A percentile compares a stretch with the other conserved stretches of the same genome.
These are phyloP conservation scores for Phytopythium oedochilum DNA, from an alignment of 352 stramenopile genomes.

Conservation along the genomic window DNA sequence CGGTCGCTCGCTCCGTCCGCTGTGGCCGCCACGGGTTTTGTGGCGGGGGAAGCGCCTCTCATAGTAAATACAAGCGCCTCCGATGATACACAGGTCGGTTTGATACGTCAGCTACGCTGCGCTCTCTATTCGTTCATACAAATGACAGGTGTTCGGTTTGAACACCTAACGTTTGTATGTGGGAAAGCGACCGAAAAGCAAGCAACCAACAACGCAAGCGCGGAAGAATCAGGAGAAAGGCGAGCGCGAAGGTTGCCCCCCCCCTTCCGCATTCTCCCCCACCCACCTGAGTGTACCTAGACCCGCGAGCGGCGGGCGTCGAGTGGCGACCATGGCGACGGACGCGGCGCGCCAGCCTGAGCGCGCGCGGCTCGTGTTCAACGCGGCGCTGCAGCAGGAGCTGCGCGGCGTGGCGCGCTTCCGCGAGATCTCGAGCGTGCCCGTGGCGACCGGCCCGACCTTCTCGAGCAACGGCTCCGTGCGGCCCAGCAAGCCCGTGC, in stretches of 20 bases:
- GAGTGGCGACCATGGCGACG: conserved; percentile 18
- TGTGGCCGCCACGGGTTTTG: background rate
- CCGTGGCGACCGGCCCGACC: conserved; percentile 20
- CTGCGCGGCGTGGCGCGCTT: conserved; percentile 61
- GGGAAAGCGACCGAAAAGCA: background rate
- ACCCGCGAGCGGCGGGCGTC: background rate
- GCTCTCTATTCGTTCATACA: too few relatives aligned
- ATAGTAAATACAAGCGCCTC: background rate
- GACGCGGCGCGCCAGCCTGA: conserved; percentile 45
- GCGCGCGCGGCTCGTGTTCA: conserved; percentile 61
- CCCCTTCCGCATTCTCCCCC: background rate
- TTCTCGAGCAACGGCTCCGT: conserved; percentile 39
- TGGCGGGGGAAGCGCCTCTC: background rate
- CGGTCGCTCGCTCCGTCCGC: background rate
- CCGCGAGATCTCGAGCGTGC: conserved; percentile 37
- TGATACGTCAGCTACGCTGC: too few relatives aligned
- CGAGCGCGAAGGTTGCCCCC: background rate
- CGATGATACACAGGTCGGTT: background rate
- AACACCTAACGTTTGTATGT: too few relatives aligned
- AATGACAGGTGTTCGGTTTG: too few relatives aligned
- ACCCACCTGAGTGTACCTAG: too few relatives aligned
- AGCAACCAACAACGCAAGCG: background rate
- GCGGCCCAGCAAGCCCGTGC: conserved; percentile 28
- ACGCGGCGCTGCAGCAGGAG: conserved; percentile 67
- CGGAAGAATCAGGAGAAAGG: background rate